These are phyloP conservation scores for Alternaria hordeiaustralica DNA, from an alignment of 2,329 filamentous ascomycete genomes.

Conservation along the genomic window DNA sequence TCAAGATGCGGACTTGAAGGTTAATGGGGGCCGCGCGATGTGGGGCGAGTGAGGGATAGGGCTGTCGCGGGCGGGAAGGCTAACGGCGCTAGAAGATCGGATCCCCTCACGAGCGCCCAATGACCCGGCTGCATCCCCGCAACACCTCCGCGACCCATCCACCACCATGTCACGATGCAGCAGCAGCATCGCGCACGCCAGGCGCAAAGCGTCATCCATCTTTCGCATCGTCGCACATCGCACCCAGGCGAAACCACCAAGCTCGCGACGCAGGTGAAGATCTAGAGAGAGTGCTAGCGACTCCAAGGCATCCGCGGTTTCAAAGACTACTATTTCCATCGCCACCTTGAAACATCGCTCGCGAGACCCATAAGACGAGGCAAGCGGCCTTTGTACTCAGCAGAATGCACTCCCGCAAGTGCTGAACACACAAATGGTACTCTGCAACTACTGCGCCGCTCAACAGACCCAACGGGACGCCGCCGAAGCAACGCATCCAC, in stretches of 20 bases:
- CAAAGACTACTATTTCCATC: conserved; percentile 10
- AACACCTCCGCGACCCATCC: background rate
- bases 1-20: background rate
- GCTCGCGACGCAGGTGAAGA: background rate
- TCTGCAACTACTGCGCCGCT: conserved; percentile 11
- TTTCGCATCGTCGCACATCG: background rate
- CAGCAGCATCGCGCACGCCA: background rate
- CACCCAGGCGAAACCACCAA: background rate
- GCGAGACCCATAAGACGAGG: background rate
- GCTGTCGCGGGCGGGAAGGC: background rate
- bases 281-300: background rate
- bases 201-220: background rate
- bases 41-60: background rate
- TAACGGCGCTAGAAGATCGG: conserved; percentile 2
- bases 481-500: background rate
- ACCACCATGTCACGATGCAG: background rate
- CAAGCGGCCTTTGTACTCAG: background rate
- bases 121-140: conserved; percentile 12
- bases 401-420: background rate
- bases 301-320: conserved; percentile 5
- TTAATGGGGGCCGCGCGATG: background rate
- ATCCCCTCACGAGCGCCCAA: conserved; percentile 16
- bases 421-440: conserved; percentile 10
- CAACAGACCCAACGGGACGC: background rate
- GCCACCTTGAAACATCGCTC: background rate